Percentiles rank a stretch among this genome's conserved stretches.
Conservation (phyloP, 176 grass and related monocot species). For the Ensete ventricosum region DNA sequence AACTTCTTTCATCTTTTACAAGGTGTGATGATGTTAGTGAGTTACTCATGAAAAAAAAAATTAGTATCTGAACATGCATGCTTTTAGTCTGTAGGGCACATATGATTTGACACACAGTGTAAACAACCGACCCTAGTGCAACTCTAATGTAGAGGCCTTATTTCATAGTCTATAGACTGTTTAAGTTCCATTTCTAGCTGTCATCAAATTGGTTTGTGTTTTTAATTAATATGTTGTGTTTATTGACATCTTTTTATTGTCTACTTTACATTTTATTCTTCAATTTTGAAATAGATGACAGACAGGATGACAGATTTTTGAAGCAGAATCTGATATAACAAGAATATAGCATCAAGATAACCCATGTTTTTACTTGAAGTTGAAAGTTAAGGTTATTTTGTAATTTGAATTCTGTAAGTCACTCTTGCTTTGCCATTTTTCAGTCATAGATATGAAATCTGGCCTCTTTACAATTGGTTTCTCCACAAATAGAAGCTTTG, state of each 20-base stretch:
- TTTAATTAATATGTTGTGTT: neutral
- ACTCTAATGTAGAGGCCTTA: too few species aligned
- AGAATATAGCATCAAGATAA: neutral
- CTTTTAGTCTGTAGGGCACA: too few species aligned
- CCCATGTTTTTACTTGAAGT: neutral
- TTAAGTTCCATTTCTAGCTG: neutral
- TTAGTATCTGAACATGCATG: too few species aligned
- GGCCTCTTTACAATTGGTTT: slow-evolving; percentile 2
- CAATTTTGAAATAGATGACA: neutral
- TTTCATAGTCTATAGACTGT: too few species aligned
- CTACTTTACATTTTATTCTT: neutral
- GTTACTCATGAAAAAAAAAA: too few species aligned
- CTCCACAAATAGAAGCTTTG: neutral
- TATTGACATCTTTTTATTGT: neutral
- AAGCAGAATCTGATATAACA: slow-evolving; percentile 1
- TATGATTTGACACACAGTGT: too few species aligned
- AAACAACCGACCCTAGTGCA: too few species aligned
- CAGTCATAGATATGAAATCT: neutral
- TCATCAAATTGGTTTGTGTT: neutral
- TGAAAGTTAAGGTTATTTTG: neutral
- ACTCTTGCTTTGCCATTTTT: neutral
- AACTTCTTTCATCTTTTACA: too few species aligned
- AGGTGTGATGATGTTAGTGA: too few species aligned
- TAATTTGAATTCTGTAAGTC: neutral
- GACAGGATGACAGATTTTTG: slow-evolving; percentile 5